Evolutionary conservation across 176 grass and related monocot genomes (phyloP), one percentile per base, ranked within the genome.

Genomic region (Eragrostis curvula): DNA sequence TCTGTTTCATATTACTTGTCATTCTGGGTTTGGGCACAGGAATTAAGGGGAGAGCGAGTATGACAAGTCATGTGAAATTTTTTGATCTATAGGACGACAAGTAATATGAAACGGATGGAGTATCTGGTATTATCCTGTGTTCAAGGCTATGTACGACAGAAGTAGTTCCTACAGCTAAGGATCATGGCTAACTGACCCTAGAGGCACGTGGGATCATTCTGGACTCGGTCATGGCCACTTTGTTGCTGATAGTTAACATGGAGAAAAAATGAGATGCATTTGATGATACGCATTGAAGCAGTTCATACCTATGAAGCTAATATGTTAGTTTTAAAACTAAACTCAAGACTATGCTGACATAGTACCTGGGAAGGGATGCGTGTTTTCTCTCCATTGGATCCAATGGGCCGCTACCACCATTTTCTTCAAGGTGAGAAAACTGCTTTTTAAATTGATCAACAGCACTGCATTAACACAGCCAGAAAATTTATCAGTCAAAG

Each of bases 371-470:
- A 86, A 98, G 93, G 67, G 96, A 98, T 65, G 92, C 88, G 45
- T 98, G 93, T 74, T 98, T 98, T 73, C 96, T 91, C 9, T 95
- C 93, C 11, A 47, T 56, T 69, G 91, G 85, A 87, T 88, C 23
- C 53, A 84, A 83, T 59, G 90, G 32, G 28, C 70, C 64, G 18
- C 79, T 93, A 18, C 85, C 82, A 72, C 85, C 83, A 16, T 58
- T 93, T 75, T 98, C 96, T 90, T 98, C 93, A 53, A 98, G 92
- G 74, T 93, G 85, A 79, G 93, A 88, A 88, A 98, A 96, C 45
- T 93, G 96, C 85, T 91, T 90, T 89, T 84, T 95, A 52, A 95
- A 98, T 68, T 96, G 93, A 85, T 98, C 96, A 6, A 98, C 84
- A 20, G 96, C 96, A 73, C 96, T 98, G 82, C 51, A 87, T 59